phyloP scores from a whole-genome alignment of 345 rosid species.

The Chamaenerion angustifolium region DNA sequence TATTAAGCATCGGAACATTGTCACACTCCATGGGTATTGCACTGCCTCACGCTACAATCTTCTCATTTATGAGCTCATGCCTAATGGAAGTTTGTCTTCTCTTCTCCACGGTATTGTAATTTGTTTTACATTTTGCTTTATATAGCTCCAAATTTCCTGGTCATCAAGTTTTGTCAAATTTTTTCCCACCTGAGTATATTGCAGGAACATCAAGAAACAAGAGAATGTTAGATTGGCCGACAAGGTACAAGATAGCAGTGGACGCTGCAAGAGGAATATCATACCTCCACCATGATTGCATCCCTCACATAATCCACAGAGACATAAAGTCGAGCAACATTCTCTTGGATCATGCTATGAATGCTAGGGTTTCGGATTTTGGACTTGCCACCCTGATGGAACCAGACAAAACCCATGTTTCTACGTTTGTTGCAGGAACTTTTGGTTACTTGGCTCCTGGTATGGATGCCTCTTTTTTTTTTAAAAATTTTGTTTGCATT shows the following conservation, averaged over 20 bases:
- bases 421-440: conserved; percentile 72
- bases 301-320: conserved; percentile 80
- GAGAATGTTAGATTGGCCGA: conserved; percentile 42
- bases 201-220: conserved; percentile 10
- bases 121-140: not conserved
- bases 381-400: conserved; percentile 77
- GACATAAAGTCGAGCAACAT: conserved; percentile 80
- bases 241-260: conserved; percentile 53
- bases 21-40: conserved; percentile 71
- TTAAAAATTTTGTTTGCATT: too few species aligned
- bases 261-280: conserved; percentile 86
- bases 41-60: conserved; percentile 49
- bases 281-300: conserved; percentile 81
- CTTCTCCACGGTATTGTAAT: conserved; percentile 36
- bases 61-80: conserved; percentile 77
- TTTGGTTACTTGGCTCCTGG: conserved; percentile 87
- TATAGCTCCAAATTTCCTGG: not conserved
- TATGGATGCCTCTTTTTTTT: conserved; percentile 8
- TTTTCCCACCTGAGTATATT: too few species aligned
- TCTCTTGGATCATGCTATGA: conserved; percentile 70
- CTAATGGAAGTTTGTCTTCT: conserved; percentile 63
- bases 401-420: conserved; percentile 72
- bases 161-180: not conserved
- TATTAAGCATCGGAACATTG: conserved; percentile 75
- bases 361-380: conserved; percentile 74